Base-by-base conservation (phyloP, 169 alveolate genomes). In the Plasmodium sp. region DNA sequence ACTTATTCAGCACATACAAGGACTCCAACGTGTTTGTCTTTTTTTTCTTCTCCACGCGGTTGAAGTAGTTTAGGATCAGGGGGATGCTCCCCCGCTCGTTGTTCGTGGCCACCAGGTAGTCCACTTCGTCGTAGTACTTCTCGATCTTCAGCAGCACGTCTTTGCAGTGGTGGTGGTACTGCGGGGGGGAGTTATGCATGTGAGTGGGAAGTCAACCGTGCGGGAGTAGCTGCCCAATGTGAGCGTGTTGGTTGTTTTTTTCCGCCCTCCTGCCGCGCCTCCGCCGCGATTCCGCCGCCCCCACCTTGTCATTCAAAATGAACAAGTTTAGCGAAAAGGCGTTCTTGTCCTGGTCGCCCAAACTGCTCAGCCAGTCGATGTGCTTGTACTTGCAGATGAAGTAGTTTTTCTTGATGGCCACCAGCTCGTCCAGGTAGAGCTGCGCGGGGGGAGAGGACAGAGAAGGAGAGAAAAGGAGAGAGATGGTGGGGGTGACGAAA, bases 381-480 rank as follows among this genome's bases (percentile, higher is more conserved):
- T 88, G 94, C 56, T 88, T 88, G 56, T 88, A 88, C 43, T 88
- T 88, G 58, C 88, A 88, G 71, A 88, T 80, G 72, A 88, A 88
- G 71, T 88, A 88, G 54, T 79, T 88, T 16, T 77, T 77, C 43
- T 80, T 88, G 10, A 88, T 88, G 73, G 41, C 73, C 54, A 79
- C 82, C 36, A 88, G 14, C 43, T 88, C 94, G 27, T 88, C 85
- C 51, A 88, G 36, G 41, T 74, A 62, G 48, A 67, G 39, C 90
- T 85, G 33, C 39, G 3, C 4, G 9, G 34, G 12, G 34, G 34
- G 39, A 0, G 39, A 73, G n/a, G n/a, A n/a, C n/a, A n/a, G n/a
- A n/a, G n/a, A n/a, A n/a, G n/a, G n/a, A n/a, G n/a, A n/a, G 4
- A 1, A 73, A 5, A 73, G 41, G 41, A 22, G 41, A 74, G 41